Base-by-base conservation (phyloP, 306 rosid species). In the Pueraria montana region DNA sequence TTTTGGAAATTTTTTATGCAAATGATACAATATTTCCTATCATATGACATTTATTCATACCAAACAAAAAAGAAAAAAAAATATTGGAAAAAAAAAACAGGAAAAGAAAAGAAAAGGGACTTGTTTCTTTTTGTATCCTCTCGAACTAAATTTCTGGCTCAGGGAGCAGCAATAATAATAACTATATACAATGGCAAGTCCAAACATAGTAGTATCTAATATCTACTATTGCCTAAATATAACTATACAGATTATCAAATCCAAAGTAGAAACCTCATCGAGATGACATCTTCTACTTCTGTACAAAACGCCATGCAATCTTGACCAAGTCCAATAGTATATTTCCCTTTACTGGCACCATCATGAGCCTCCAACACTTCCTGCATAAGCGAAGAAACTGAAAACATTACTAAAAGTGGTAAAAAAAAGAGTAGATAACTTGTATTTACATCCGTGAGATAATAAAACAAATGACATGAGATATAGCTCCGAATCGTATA, bases 261-360 rank as follows among this genome's bases (percentile, higher is more conserved):
- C 50, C 43, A 63, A 48, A 77, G 69, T 38, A 45, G 78, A 59
- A 81, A 94, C 98, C 98, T 92, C 97, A 92, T 92, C 11, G 97
- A 94, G 88, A 94, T 91, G 86, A 94, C 97, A 87, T 94, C 98
- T 89, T 94, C 98, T 45, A 94, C 76, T 34, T 94, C 98, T 9
- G 97, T 83, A 56, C 98, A 92, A 85, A 92, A 94, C 2, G 92
- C 94, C 98, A 94, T 86, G 90, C 97, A 91, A 81, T 94, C 98
- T 74, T 94, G 98, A 65, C 98, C 98, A 4, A 94, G 92, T 70
- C 97, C 98, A 42, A 94, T 92, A 7, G 98, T 94, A 87, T 94
- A 91, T 46, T 94, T 94, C 87, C 97, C 98, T 80, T 91, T 94
- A 84, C 97, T 91, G 4, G 91, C 96, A 52, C 98, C 98, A 87